These are phyloP conservation scores for Pulveroboletus sp. DNA, from an alignment of 768 basidiomycete species.

Conservation along the genomic window DNA sequence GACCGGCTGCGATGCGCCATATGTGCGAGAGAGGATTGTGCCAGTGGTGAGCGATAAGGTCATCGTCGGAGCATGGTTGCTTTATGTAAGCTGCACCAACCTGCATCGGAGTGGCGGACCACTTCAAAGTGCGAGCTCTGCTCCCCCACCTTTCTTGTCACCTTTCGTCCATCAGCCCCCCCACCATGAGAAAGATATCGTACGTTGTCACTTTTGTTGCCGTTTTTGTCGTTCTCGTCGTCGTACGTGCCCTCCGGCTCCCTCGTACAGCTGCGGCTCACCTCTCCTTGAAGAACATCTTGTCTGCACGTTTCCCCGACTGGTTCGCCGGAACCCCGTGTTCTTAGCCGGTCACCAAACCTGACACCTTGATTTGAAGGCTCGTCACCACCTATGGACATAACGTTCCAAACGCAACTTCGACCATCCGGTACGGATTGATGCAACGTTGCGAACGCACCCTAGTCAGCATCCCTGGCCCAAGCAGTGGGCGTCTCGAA, in stretches of 20 bases:
- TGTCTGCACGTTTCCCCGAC: slow-evolving; percentile 54
- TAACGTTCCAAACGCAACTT: slow-evolving; percentile 43
- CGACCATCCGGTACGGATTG: slow-evolving; percentile 58
- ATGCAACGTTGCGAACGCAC: slow-evolving; percentile 51
- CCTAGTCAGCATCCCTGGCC: slow-evolving; percentile 43
- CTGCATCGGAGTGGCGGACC: background rate
- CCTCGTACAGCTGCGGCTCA: background rate
- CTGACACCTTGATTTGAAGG: slow-evolving; percentile 34
- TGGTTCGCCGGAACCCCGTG: slow-evolving; percentile 45
- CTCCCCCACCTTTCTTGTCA: background rate
- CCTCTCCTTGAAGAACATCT: slow-evolving; percentile 42
- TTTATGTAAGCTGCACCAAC: slow-evolving; percentile 1
- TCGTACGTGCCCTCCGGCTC: slow-evolving; percentile 39
- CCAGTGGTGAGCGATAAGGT: slow-evolving; percentile 21
- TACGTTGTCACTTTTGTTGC: slow-evolving; percentile 62
- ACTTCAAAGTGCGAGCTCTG: background rate
- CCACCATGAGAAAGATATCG: slow-evolving; percentile 60
- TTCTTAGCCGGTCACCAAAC: slow-evolving; percentile 12
- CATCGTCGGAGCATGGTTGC: background rate
- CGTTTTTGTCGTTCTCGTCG: slow-evolving; percentile 43
- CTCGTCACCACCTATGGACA: slow-evolving; percentile 32
- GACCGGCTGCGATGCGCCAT: background rate
- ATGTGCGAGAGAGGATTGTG: slow-evolving; percentile 17
- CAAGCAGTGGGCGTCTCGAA: slow-evolving; percentile 38
- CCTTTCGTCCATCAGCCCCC: background rate